phyloP scores from a whole-genome alignment of 2,329 filamentous ascomycete genomes.

The Xylariaceae sp. region DNA sequence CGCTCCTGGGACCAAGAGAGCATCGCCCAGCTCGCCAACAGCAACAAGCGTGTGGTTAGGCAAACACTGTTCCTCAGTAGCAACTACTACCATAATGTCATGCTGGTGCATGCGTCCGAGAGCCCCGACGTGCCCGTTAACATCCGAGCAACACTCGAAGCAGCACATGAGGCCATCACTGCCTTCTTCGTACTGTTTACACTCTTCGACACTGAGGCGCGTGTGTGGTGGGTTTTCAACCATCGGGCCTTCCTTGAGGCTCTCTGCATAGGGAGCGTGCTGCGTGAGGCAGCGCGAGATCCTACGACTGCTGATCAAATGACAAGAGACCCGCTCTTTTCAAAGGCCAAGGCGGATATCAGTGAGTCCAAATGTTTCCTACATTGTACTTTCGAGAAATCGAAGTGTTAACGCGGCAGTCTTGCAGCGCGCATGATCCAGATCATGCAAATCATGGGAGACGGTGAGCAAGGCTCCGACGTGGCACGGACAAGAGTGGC shows the following conservation, averaged over 20 bases:
- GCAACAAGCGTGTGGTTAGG: conserved; percentile 69
- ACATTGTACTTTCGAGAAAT: no score
- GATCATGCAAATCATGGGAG: conserved; percentile 65
- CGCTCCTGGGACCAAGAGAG: conserved; percentile 69
- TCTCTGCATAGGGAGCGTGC: conserved; percentile 67
- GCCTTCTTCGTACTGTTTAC: conserved; percentile 76
- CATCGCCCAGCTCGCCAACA: conserved; percentile 61
- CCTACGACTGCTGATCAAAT: conserved; percentile 53
- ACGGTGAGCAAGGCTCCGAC: conserved; percentile 60
- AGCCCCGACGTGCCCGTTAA: conserved; percentile 69
- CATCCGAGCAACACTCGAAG: conserved; percentile 72
- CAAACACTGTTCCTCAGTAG: conserved; percentile 81
- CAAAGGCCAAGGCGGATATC: conserved; percentile 66
- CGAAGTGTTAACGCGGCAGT: no score
- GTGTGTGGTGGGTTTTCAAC: conserved; percentile 86
- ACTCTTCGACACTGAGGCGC: conserved; percentile 72
- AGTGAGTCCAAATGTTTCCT: conserved; percentile 57
- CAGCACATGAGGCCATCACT: conserved; percentile 75
- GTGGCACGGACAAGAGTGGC: conserved; percentile 65
- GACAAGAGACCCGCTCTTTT: conserved; percentile 61
- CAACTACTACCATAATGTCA: conserved; percentile 83
- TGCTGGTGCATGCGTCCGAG: conserved; percentile 77
- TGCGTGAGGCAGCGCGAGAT: conserved; percentile 58
- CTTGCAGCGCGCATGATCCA: conserved; percentile 65
- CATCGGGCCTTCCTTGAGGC: conserved; percentile 81